Conservation (phyloP, 345 rosid genomes). For the Eucalyptus cloeziana region DNA sequence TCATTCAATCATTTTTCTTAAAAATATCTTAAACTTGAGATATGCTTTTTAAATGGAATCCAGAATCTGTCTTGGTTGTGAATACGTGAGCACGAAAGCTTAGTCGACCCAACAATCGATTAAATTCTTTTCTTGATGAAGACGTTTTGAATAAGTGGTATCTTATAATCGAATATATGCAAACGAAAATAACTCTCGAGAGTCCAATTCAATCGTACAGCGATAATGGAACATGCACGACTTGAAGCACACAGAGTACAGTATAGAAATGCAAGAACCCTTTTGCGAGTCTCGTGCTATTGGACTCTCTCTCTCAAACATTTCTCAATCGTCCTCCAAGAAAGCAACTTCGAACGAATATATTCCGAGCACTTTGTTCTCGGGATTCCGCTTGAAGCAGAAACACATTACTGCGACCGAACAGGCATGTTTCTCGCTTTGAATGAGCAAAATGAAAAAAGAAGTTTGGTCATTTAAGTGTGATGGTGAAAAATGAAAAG, state of each 20-base stretch:
- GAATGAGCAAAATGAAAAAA: neutral
- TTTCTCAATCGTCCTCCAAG: neutral
- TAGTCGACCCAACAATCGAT: neutral
- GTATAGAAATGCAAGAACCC: neutral
- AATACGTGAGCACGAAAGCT: neutral
- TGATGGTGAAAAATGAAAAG: neutral
- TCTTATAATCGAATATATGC: neutral
- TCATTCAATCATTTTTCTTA: neutral
- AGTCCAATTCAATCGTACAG: neutral
- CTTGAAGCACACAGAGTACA: neutral
- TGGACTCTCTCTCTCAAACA: neutral
- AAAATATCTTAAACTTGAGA: neutral
- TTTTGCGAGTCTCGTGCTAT: neutral
- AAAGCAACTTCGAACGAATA: neutral
- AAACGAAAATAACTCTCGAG: neutral
- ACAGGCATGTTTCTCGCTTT: neutral
- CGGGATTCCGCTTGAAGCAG: neutral
- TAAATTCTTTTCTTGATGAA: neutral
- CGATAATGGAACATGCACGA: neutral
- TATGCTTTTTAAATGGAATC: neutral
- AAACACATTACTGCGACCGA: neutral
- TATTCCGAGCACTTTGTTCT: neutral
- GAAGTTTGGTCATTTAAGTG: neutral
- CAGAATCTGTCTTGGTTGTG: neutral
- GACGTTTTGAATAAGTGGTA: neutral